phyloP scores from a whole-genome alignment of 2,329 filamentous ascomycete genomes.

The Alternaria sp. region DNA sequence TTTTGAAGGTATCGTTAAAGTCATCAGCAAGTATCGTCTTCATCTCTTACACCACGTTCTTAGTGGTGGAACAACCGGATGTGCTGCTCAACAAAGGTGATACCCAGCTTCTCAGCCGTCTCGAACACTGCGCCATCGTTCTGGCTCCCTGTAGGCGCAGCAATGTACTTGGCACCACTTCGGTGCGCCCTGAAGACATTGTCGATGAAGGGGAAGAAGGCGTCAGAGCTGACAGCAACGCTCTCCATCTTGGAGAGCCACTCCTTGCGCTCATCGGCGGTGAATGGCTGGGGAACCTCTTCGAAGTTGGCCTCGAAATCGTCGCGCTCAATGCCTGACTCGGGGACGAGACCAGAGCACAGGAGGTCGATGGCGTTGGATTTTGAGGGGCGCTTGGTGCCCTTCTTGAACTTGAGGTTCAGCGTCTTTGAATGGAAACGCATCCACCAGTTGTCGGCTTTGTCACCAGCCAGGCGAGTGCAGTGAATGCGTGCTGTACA shows the following conservation, averaged over 20 bases:
- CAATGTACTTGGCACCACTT: constrained; percentile 94
- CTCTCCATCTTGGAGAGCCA: constrained; percentile 84
- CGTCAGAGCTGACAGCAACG: constrained; percentile 90
- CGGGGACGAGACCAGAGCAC: constrained; percentile 87
- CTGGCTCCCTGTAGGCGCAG: constrained; percentile 88
- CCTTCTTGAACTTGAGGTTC: constrained; percentile 94
- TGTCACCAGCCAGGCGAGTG: constrained; percentile 95
- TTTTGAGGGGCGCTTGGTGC: constrained; percentile 95
- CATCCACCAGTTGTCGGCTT: constrained; percentile 99
- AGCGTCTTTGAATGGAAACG: constrained; percentile 92
- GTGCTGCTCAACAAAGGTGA: constrained; percentile 95
- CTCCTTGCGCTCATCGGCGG: constrained; percentile 78
- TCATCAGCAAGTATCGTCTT: neutral
- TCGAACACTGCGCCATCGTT: constrained; percentile 83
- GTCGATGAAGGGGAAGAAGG: constrained; percentile 99
- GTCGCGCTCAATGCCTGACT: constrained; percentile 80
- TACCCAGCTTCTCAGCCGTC: constrained; percentile 88
- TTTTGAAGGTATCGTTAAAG: constrained; percentile 10
- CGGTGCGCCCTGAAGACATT: constrained; percentile 91
- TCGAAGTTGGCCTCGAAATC: constrained; percentile 91
- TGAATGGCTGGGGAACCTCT: constrained; percentile 82
- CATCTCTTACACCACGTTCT: neutral
- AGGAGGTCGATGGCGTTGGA: constrained; percentile 97
- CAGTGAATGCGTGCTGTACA: constrained; percentile 82
- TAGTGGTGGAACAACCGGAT: constrained; percentile 95